Conservation (phyloP, 805 yeast species). For the Brettanomyces bruxellensis region DNA sequence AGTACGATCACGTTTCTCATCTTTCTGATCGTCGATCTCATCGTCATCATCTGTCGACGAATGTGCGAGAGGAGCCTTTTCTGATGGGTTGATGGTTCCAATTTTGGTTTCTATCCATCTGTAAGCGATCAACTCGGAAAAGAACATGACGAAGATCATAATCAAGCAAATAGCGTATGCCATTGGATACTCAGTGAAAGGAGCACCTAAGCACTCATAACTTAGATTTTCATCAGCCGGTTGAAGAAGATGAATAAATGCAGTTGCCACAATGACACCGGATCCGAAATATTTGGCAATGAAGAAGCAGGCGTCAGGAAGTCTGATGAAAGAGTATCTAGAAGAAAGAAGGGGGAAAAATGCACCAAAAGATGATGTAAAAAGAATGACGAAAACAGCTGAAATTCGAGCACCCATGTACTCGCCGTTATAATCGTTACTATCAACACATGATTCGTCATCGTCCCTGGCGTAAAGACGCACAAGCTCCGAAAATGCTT, state of each 20-base stretch:
- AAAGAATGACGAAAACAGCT: conserved; percentile 51
- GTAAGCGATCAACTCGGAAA: conserved; percentile 42
- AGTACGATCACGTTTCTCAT: conserved; percentile 4
- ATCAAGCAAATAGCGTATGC: conserved; percentile 47
- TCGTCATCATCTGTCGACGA: conserved; percentile 6
- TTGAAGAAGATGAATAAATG: conserved; percentile 63
- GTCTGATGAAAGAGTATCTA: conserved; percentile 43
- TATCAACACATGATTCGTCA: conserved; percentile 10
- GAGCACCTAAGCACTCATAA: conserved; percentile 54
- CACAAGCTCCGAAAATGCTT: background rate
- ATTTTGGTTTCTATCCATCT: conserved; percentile 30
- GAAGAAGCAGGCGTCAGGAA: conserved; percentile 58
- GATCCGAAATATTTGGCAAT: conserved; percentile 72
- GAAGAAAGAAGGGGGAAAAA: conserved; percentile 58
- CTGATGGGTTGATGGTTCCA: conserved; percentile 45
- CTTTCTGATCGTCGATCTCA: background rate
- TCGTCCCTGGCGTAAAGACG: conserved; percentile 3
- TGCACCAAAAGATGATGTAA: conserved; percentile 50
- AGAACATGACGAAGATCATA: conserved; percentile 42
- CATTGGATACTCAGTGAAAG: conserved; percentile 42
- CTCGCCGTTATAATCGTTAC: conserved; percentile 17
- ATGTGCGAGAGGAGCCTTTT: conserved; percentile 25
- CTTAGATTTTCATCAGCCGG: conserved; percentile 58
- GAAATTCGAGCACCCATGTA: conserved; percentile 42
- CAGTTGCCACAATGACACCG: conserved; percentile 77